Evolutionary conservation across 768 basidiomycete species (phyloP).

Genomic region (Trametes villosa): DNA sequence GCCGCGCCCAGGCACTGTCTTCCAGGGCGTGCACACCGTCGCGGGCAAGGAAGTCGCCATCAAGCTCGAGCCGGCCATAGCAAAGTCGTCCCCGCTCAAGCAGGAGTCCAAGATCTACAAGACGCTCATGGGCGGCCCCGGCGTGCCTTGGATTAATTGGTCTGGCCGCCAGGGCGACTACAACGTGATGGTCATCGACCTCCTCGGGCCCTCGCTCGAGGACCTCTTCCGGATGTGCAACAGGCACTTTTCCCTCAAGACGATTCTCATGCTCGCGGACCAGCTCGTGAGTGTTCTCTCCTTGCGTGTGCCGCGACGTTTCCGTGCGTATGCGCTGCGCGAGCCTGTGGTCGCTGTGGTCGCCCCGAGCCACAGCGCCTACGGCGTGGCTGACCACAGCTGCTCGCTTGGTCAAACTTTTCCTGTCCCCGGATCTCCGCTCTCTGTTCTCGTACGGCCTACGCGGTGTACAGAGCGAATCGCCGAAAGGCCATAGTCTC

Average conservation of each 20-base stretch:
- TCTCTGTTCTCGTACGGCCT: neutral
- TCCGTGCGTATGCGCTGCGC: constrained; percentile 4
- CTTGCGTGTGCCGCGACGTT: neutral
- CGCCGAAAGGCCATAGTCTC: too few relatives aligned
- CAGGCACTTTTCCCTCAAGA: constrained; percentile 92
- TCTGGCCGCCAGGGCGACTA: constrained; percentile 91
- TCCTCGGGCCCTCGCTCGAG: constrained; percentile 88
- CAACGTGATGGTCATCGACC: constrained; percentile 97
- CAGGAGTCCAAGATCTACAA: constrained; percentile 94
- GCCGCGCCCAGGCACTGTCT: constrained; percentile 64
- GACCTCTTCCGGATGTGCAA: constrained; percentile 90
- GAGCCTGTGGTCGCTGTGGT: neutral
- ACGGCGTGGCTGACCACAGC: neutral
- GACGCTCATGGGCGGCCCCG: constrained; percentile 84
- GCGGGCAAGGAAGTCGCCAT: constrained; percentile 87
- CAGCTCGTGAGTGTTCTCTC: constrained; percentile 70
- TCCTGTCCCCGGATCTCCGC: neutral
- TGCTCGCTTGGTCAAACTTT: neutral
- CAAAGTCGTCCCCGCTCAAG: constrained; percentile 66
- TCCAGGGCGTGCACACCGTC: constrained; percentile 76
- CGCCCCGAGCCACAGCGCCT: constrained; percentile 9
- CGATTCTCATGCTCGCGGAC: constrained; percentile 90
- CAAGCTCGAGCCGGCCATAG: constrained; percentile 72
- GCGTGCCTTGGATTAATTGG: constrained; percentile 92
- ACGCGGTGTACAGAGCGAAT: neutral